Evolutionary conservation across 1,284 basidiomycete genomes (phyloP), one percentile per base, ranked within the genome.

Genomic region (Fomitiporia mediterranea): DNA sequence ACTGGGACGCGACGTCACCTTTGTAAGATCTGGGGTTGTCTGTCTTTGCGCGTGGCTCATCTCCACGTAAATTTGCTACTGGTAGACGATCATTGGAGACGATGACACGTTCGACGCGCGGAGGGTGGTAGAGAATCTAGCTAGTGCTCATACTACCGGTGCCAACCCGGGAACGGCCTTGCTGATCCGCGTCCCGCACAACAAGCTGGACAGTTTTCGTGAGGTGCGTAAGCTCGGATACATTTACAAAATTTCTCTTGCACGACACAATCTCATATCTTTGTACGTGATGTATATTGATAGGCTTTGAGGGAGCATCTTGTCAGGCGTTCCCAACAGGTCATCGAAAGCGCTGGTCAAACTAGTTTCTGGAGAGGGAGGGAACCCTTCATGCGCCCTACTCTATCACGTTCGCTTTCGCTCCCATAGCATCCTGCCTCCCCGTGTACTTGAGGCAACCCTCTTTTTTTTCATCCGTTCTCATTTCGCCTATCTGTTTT

Each of bases 371-470:
- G 55, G 39, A 44, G 19, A 19, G 37, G 48, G 40, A 51, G 37
- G 9, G 55, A 56, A 38, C 47, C 47, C 5, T 56, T 43, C 40
- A 51, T 56, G 27, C 48, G 55, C 19, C 55, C 55, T 2, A 40
- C 38, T 8, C 40, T 56, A 11, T 51, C 28, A 44, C 47, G 55
- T 9, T 56, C 55, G 28, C n/a, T 56, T 21, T 51, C 48, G n/a
- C 49, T 56, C 19, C 55, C 55, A 19, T 56, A 49, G 21, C 32
- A 44, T 21, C n/a, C 25, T 28, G 15, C 15, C 15, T 30, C 25
- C 2, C 27, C n/a, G 15, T 3, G 23, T 28, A 13, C 25, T 46
- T 28, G 44, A n/a, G 25, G 17, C 25, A 2, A 11, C n/a, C 44
- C 5, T 13, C 23, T 13, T 17, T 17, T 1, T n/a, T n/a, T 46